Evolutionary conservation across 805 yeast species (phyloP), one percentile per base, ranked within the genome.

Genomic region (Metschnikowia kunwiensis): DNA sequence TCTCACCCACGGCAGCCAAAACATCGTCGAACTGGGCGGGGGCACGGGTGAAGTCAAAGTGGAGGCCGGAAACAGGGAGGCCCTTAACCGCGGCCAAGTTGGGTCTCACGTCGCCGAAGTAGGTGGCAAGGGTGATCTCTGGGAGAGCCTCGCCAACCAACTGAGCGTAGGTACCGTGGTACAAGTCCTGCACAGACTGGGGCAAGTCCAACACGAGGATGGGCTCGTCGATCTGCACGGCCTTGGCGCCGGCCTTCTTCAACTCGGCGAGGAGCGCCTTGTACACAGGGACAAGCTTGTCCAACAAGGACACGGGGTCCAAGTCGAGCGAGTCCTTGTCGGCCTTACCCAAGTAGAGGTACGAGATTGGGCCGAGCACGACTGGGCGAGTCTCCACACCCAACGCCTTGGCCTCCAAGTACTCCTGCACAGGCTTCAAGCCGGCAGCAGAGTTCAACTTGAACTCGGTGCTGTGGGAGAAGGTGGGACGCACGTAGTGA

Each of bases 401-500:
- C 58, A 86, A 79, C 46, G 70, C 94, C 81, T 93, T 93, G 60
- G 98, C 98, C 81, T 93, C 98, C 64, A 86, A 80, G 77, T 74
- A 93, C 78, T 93, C 97, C 60, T 82, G 96, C 57, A 93, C 93
- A 60, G 98, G 97, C 78, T 93, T 93, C 59, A 81, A 74, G 61
- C 96, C 95, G 39, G 65, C 68, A 32, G 55, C 61, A 35, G 61
- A 38, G 70, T 83, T 87, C 69, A 93, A 84, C 77, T 93, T 89
- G 86, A 93, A 93, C 61, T 82, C 82, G 50, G 97, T 91, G 54
- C 87, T 77, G 77, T 88, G 81, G 40, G 96, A 85, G 78, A 93
- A 89, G 54, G 98, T 93, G 70, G 98, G 98, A 78, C 98, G 86
- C 61, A 93, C 97, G 70, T 93, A 93, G 74, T 93, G 98, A 86